phyloP scores from a whole-genome alignment of 2,329 filamentous ascomycete genomes.

The Epichloe elymi region DNA sequence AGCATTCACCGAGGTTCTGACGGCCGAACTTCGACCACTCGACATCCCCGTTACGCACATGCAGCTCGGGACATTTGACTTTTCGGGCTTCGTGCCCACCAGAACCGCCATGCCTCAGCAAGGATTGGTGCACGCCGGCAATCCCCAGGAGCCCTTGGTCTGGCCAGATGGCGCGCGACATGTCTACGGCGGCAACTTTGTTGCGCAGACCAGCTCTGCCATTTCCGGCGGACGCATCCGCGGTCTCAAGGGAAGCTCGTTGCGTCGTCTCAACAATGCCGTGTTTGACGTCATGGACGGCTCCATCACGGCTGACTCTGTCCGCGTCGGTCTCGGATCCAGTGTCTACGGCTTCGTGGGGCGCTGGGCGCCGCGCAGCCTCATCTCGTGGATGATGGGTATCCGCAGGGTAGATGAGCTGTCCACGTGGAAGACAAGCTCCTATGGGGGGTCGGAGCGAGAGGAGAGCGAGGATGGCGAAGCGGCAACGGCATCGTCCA shows the following conservation, averaged over 20 bases:
- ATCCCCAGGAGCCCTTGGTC: conserved; percentile 35
- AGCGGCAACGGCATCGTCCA: conserved; percentile 15
- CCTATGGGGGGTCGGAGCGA: conserved; percentile 21
- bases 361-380: conserved; percentile 57
- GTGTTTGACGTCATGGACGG: conserved; percentile 81
- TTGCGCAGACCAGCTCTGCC: conserved; percentile 39
- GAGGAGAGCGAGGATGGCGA: conserved; percentile 24
- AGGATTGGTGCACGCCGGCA: conserved; percentile 28
- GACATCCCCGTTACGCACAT: conserved; percentile 73
- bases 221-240: conserved; percentile 44
- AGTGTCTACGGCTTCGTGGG: conserved; percentile 77
- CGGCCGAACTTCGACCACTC: conserved; percentile 64
- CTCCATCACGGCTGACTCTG: conserved; percentile 44
- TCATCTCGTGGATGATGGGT: conserved; percentile 93
- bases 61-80: conserved; percentile 84
- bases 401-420: conserved; percentile 49
- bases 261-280: conserved; percentile 70
- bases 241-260: conserved; percentile 53
- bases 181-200: conserved; percentile 50
- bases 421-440: conserved; percentile 37
- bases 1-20: conserved; percentile 69
- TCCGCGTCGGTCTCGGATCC: conserved; percentile 75
- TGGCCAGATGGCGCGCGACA: conserved; percentile 51
- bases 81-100: conserved; percentile 48
- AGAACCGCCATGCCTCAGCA: conserved; percentile 20